phyloP scores from a whole-genome alignment of 345 rosid species.

The Euphorbia tirucalli region DNA sequence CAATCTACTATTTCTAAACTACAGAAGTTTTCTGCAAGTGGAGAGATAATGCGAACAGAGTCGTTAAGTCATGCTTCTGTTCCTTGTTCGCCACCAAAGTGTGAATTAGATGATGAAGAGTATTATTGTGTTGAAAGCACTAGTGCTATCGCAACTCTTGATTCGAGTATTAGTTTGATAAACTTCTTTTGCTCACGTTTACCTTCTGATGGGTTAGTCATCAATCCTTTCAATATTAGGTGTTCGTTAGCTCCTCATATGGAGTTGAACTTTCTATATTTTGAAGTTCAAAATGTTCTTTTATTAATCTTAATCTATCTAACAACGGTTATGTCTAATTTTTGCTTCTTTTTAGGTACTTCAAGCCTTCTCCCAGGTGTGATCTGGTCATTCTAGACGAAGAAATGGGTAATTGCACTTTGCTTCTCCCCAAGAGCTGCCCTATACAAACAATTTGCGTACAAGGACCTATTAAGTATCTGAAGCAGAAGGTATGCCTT shows the following conservation, averaged over 20 bases:
- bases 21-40: slow-evolving; percentile 54
- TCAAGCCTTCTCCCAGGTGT: slow-evolving; percentile 67
- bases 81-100: slow-evolving; percentile 53
- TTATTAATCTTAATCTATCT: too few relatives aligned
- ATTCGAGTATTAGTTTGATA: slow-evolving; percentile 63
- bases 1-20: slow-evolving; percentile 41
- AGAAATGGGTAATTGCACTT: slow-evolving; percentile 39
- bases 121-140: slow-evolving; percentile 54
- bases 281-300: too few relatives aligned
- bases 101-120: slow-evolving; percentile 33
- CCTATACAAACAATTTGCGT: slow-evolving; percentile 44
- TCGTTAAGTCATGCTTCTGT: slow-evolving; percentile 51
- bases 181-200: slow-evolving; percentile 81
- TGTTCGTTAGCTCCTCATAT: neutral
- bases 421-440: slow-evolving; percentile 74
- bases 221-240: slow-evolving; percentile 5
- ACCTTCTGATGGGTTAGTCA: slow-evolving; percentile 80
- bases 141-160: slow-evolving; percentile 55
- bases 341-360: slow-evolving; percentile 49
- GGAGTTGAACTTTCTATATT: slow-evolving; percentile 32
- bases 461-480: slow-evolving; percentile 33
- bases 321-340: neutral
- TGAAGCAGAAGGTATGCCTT: slow-evolving; percentile 72
- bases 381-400: slow-evolving; percentile 44
- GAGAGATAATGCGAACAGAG: slow-evolving; percentile 71